Evolutionary conservation across 768 basidiomycete species (phyloP).

Genomic region (Pleurotus pulmonarius): DNA sequence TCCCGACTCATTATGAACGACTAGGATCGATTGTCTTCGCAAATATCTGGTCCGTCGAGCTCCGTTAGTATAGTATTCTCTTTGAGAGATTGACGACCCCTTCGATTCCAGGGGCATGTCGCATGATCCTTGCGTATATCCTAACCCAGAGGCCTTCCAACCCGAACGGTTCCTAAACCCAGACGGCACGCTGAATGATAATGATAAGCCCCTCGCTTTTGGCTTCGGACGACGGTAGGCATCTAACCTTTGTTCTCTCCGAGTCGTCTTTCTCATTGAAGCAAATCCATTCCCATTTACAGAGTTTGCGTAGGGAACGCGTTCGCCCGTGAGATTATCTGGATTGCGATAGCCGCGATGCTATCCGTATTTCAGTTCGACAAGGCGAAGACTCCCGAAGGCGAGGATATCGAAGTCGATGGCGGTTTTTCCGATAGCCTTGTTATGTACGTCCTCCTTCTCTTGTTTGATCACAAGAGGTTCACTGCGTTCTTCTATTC

Average conservation of each 20-base stretch:
- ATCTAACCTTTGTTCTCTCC: background rate
- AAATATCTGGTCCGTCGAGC: conserved; percentile 31
- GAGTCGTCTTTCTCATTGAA: background rate
- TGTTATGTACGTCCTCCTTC: background rate
- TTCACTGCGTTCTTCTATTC: too few species aligned
- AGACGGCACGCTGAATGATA: conserved; percentile 6
- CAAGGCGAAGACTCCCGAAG: conserved; percentile 20
- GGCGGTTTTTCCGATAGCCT: background rate
- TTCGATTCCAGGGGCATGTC: conserved; percentile 30
- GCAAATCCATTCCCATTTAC: too few species aligned
- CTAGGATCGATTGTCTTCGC: conserved; percentile 26
- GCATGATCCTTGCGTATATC: conserved; percentile 32
- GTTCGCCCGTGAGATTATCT: conserved; percentile 12
- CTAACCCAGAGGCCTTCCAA: conserved; percentile 33
- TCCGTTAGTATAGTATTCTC: background rate
- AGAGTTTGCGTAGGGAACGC: background rate
- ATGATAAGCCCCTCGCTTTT: conserved; percentile 14
- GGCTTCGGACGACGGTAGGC: conserved; percentile 22
- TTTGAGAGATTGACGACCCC: background rate
- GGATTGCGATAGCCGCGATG: conserved; percentile 29
- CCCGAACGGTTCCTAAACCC: conserved; percentile 36
- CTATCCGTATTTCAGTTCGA: conserved; percentile 28
- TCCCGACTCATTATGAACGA: background rate
- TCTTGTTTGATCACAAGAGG: background rate
- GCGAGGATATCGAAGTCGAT: conserved; percentile 8